Evolutionary conservation across 192 early-diverging fungal genomes (phyloP).

Genomic region (Backusella tuberculispora): DNA sequence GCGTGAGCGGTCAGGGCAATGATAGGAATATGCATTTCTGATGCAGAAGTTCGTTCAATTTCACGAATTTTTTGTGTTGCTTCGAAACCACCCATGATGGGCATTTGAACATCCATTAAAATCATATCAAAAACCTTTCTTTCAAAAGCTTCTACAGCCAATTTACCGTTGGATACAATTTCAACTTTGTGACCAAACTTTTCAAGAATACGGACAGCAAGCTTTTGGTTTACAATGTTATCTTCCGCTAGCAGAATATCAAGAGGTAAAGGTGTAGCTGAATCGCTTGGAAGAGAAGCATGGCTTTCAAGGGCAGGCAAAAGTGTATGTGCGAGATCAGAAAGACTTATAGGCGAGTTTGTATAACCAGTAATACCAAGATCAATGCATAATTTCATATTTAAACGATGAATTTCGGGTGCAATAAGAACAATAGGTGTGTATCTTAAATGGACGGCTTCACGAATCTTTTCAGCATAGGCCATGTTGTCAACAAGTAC

Average conservation of each 20-base stretch:
- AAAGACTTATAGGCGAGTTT: slow-evolving; percentile 64
- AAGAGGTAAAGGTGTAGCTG: slow-evolving; percentile 54
- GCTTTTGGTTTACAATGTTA: slow-evolving; percentile 85
- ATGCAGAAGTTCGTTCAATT: slow-evolving; percentile 56
- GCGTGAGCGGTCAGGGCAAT: slow-evolving; percentile 77
- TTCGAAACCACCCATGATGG: slow-evolving; percentile 89
- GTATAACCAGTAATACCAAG: slow-evolving; percentile 73
- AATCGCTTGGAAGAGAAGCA: slow-evolving; percentile 58
- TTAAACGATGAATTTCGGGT: slow-evolving; percentile 56
- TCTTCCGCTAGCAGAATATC: slow-evolving; percentile 81
- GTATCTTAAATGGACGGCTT: slow-evolving; percentile 61
- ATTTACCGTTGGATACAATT: slow-evolving; percentile 79
- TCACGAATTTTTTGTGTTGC: slow-evolving; percentile 81
- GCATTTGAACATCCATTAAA: slow-evolving; percentile 90
- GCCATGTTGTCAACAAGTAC: slow-evolving; percentile 69
- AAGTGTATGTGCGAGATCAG: slow-evolving; percentile 71
- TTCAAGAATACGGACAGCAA: slow-evolving; percentile 73
- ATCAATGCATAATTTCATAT: slow-evolving; percentile 73
- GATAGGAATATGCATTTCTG: slow-evolving; percentile 48
- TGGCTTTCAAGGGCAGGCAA: slow-evolving; percentile 70
- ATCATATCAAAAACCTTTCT: slow-evolving; percentile 59
- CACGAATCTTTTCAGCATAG: slow-evolving; percentile 67
- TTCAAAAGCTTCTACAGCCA: slow-evolving; percentile 75
- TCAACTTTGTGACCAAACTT: slow-evolving; percentile 77
- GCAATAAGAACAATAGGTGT: slow-evolving; percentile 79